Evolutionary conservation across 2,329 filamentous ascomycete species (phyloP).

Genomic region (Graphium sp.): DNA sequence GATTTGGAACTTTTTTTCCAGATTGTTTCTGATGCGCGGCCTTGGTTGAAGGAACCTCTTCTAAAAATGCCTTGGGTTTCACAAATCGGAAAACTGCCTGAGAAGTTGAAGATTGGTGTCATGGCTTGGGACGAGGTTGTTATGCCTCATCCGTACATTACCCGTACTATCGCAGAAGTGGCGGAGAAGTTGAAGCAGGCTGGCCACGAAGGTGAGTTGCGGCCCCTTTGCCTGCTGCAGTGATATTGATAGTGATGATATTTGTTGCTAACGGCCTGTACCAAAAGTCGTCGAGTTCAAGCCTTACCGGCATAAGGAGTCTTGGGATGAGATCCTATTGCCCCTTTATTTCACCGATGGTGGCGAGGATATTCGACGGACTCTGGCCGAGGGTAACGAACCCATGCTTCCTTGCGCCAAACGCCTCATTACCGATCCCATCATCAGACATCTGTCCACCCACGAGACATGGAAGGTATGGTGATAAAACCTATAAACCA

Average conservation of each 20-base stretch:
- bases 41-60: conserved; percentile 10
- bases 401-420: conserved; percentile 39
- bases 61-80: conserved; percentile 10
- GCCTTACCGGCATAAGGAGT: conserved; percentile 31
- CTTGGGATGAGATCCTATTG: conserved; percentile 24
- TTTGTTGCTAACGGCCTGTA: conserved; percentile 15
- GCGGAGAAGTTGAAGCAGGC: conserved; percentile 28
- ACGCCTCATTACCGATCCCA: conserved; percentile 39
- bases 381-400: conserved; percentile 36
- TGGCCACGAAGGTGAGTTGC: too few relatives aligned
- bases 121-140: conserved; percentile 43
- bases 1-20: conserved; percentile 18
- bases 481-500: too few relatives aligned
- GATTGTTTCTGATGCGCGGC: background rate
- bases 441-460: conserved; percentile 21
- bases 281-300: conserved; percentile 41
- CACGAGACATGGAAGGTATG: conserved; percentile 20
- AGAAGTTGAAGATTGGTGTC: conserved; percentile 43
- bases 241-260: too few relatives aligned
- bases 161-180: conserved; percentile 35
- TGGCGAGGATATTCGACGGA: conserved; percentile 30
- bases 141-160: conserved; percentile 40
- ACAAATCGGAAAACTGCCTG: conserved; percentile 16
- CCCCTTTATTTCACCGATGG: conserved; percentile 43
- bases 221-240: too few relatives aligned